Evolutionary conservation across 305 asterid species (phyloP).

Genomic region (Solanum hybrid): DNA sequence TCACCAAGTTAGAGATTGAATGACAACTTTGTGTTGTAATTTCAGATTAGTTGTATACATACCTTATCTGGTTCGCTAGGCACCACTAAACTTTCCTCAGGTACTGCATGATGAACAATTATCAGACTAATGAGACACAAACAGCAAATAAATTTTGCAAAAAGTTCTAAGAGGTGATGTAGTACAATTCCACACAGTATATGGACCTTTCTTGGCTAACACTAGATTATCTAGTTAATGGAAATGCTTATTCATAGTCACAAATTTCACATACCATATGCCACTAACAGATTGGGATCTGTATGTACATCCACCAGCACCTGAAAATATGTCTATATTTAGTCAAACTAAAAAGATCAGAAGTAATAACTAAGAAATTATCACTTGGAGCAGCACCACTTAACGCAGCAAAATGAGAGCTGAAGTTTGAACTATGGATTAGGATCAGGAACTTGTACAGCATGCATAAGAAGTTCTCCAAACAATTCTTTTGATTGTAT

Average conservation of each 20-base stretch:
- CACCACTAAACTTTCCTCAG: constrained; percentile 66
- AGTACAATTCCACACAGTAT: not conserved
- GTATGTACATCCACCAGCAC: constrained; percentile 63
- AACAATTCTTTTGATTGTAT: not conserved
- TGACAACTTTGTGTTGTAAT: not conserved
- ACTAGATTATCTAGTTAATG: not conserved
- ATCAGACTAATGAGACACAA: not conserved
- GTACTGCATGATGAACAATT: constrained; percentile 43
- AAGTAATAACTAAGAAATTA: not conserved
- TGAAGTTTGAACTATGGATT: not conserved
- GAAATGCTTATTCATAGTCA: not conserved
- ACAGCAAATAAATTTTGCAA: not conserved
- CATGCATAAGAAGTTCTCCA: not conserved
- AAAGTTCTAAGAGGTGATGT: not conserved
- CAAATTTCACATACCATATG: constrained; percentile 49
- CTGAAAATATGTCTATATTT: constrained; percentile 22
- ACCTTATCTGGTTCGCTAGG: constrained; percentile 57
- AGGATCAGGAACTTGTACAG: not conserved
- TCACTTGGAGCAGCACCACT: not conserved
- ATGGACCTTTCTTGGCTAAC: not conserved
- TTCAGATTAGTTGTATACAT: constrained; percentile 9
- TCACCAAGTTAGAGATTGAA: not conserved
- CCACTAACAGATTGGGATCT: constrained; percentile 84
- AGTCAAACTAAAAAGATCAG: not conserved
- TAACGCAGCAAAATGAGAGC: not conserved